Evolutionary conservation across 1,284 basidiomycete genomes (phyloP), one percentile per base, ranked within the genome.

Genomic region (Heterobasidion irregulare): DNA sequence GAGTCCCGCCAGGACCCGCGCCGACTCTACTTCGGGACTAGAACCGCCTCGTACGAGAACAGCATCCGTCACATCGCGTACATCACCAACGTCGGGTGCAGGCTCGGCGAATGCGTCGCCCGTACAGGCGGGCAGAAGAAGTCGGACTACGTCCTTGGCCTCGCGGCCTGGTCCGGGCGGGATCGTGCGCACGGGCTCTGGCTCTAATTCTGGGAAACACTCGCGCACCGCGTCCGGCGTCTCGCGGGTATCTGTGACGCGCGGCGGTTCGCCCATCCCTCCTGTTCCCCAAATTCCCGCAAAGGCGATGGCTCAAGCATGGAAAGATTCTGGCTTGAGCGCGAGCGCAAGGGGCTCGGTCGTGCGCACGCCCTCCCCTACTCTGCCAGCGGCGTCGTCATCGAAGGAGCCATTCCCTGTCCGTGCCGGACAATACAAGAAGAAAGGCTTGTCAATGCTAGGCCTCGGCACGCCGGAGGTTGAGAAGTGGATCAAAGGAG

Each of bases 281-380:
- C 61, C 64, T 3, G 56, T 63, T 7, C 62, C 63, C 9, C 44
- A 54, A 12, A 41, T 62, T 10, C 58, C 61, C 19, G 47, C 26
- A 35, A 47, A 38, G 15, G 33, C 13, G 33, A 15, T n/a, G 46
- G 38, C 41, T 61, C 61, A 43, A 19, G 51, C 67, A 50, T 38
- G 49, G 16, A 41, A n/a, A 6, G 8, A 15, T 44, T 44, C 13
- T 13, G 16, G 12, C 5, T 47, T 9, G 16, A 19, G 46, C 26
- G 15, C 16, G 46, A 47, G 46, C 16, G 46, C 46, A 16, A 47
- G 26, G 46, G 18, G 10, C n/a, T 16, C 46, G 26, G 7, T 32
- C 6, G 43, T 66, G 62, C 72, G 70, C 54, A 79, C 78, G 2
- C 75, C 80, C 10, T 84, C 82, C 41, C 82, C 83, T 2, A 78